These are phyloP conservation scores for Citrus cavaleriei DNA, from an alignment of 345 rosid species.

Conservation along the genomic window DNA sequence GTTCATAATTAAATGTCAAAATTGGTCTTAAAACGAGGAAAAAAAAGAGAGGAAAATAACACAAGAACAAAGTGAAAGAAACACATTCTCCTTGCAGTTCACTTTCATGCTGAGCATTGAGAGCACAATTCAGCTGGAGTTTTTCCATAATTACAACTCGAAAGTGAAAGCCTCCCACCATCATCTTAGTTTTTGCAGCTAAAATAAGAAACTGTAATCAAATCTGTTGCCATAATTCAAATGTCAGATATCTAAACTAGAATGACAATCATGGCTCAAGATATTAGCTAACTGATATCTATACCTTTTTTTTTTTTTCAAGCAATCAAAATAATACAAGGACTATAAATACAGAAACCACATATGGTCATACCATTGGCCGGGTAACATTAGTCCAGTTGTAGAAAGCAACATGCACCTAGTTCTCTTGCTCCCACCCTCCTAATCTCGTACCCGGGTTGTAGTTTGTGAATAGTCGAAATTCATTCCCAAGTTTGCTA, in stretches of 20 bases:
- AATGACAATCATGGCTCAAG: neutral
- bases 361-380: neutral
- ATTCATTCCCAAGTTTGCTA: slow-evolving; percentile 90
- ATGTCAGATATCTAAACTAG: neutral
- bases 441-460: slow-evolving; percentile 80
- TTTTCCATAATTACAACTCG: neutral
- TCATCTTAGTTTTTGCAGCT: neutral
- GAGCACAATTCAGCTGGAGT: neutral
- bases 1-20: neutral
- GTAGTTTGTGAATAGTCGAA: slow-evolving; percentile 73
- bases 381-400: neutral
- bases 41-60: neutral
- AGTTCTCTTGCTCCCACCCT: slow-evolving; percentile 65
- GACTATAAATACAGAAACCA: neutral
- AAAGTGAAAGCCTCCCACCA: neutral
- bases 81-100: neutral
- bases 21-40: neutral
- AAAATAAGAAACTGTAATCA: neutral
- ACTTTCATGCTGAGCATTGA: neutral
- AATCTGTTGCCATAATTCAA: neutral
- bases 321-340: no score
- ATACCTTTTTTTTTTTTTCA: no score
- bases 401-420: slow-evolving; percentile 5
- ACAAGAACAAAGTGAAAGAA: neutral
- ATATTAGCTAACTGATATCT: neutral